Percentiles rank a stretch among this genome's conserved stretches.
Evolutionary conservation across 2,329 filamentous ascomycete genomes (phyloP).

Genomic region (Trichoderma sp.): DNA sequence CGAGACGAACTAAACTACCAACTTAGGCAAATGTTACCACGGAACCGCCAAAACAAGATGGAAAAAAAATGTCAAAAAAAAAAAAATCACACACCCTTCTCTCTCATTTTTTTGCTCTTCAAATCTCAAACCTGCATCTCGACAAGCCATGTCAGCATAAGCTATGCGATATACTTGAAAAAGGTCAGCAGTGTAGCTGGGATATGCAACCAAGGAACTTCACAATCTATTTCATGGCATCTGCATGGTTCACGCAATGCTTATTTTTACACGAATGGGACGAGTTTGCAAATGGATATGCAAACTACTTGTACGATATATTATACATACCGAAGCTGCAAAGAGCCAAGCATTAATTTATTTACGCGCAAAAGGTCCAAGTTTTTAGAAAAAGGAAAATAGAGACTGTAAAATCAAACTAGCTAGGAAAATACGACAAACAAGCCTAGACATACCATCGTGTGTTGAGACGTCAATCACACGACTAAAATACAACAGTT

Average conservation of each 20-base stretch:
- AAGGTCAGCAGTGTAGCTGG: background rate
- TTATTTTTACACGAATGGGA: background rate
- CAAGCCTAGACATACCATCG: conserved; percentile 31
- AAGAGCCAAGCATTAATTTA: background rate
- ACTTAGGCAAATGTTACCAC: background rate
- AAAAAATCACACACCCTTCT: background rate
- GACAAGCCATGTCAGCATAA: background rate
- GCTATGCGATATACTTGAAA: background rate
- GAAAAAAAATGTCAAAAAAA: background rate
- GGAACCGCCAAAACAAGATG: background rate
- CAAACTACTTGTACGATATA: background rate
- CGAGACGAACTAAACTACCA: background rate
- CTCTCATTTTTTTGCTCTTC: background rate
- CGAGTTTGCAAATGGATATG: background rate
- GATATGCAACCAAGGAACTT: background rate
- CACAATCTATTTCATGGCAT: background rate
- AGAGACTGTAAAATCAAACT: conserved; percentile 38
- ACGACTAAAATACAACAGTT: conserved; percentile 42
- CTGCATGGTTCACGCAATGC: background rate
- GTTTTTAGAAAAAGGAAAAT: background rate
- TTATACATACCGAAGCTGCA: background rate
- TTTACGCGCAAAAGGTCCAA: background rate
- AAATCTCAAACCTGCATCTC: background rate
- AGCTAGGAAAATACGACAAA: conserved; percentile 39
- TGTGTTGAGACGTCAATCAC: conserved; percentile 34